phyloP scores from a whole-genome alignment of 176 grass and related monocot genomes.

The Phragmites australis region DNA sequence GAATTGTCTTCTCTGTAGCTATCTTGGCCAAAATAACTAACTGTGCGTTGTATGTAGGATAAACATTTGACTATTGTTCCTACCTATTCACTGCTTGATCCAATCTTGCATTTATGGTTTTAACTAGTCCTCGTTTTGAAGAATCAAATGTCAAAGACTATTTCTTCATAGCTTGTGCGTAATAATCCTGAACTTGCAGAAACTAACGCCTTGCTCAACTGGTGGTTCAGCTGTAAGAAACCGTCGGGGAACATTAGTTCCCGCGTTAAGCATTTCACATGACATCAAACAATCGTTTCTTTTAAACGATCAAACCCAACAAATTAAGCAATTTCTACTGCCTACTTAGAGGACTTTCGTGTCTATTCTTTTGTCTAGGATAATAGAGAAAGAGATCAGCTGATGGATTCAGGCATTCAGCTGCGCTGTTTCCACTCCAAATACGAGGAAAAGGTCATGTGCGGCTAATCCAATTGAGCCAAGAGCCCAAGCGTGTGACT shows the following conservation, averaged over 20 bases:
- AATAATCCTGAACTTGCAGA: too few species aligned
- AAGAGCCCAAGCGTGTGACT: neutral
- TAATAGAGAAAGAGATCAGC: neutral
- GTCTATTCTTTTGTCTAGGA: neutral
- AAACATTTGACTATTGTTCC: neutral
- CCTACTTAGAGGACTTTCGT: neutral
- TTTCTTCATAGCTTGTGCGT: too few species aligned
- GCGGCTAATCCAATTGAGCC: neutral
- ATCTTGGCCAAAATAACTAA: neutral
- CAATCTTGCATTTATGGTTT: neutral
- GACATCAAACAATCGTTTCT: neutral
- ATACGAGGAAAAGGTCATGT: slow-evolving; percentile 13
- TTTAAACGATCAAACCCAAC: neutral
- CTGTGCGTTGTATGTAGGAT: neutral
- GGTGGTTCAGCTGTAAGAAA: neutral
- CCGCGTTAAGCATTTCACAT: neutral
- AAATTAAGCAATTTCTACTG: neutral
- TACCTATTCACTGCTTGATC: neutral
- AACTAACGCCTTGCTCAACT: too few species aligned
- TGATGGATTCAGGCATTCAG: neutral
- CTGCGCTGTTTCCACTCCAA: neutral
- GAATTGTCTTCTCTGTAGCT: neutral
- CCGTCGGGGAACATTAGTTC: neutral
- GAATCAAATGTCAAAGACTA: too few species aligned
- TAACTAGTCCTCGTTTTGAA: neutral